phyloP scores from a whole-genome alignment of 2,329 filamentous ascomycete genomes.

The Didymella glomerata region DNA sequence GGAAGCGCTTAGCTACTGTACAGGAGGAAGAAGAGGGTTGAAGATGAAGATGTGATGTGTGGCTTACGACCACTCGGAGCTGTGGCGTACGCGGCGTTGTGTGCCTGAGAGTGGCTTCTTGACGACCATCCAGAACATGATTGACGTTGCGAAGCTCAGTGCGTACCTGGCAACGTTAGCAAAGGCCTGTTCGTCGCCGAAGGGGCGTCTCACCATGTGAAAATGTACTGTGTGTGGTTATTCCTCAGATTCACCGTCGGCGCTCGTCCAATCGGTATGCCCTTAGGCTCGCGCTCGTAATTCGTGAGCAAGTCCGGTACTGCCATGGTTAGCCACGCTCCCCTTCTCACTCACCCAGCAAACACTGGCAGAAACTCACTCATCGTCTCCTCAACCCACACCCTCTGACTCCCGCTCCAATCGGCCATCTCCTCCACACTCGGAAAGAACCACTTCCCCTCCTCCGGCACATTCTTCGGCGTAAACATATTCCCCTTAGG shows the following conservation, averaged over 20 bases:
- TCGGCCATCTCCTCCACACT: constrained; percentile 92
- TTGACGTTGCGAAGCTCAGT: constrained; percentile 80
- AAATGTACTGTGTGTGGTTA: constrained; percentile 98
- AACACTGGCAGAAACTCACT: constrained; percentile 62
- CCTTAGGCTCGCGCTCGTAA: constrained; percentile 78
- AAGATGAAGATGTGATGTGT: constrained; percentile 39
- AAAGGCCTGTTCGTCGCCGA: background rate
- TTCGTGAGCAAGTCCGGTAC: constrained; percentile 80
- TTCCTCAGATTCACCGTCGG: constrained; percentile 94
- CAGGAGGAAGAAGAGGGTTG: constrained; percentile 57
- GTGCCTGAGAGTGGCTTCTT: constrained; percentile 82
- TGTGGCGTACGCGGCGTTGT: constrained; percentile 76
- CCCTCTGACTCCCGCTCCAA: constrained; percentile 80
- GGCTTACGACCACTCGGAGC: constrained; percentile 72
- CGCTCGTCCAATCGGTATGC: constrained; percentile 86
- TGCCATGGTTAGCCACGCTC: constrained; percentile 53
- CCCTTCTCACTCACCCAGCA: too few species aligned
- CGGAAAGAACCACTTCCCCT: constrained; percentile 91
- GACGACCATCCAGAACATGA: constrained; percentile 97
- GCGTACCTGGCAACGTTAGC: constrained; percentile 73
- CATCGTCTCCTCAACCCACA: constrained; percentile 98
- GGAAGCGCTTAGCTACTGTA: constrained; percentile 54
- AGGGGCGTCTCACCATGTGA: constrained; percentile 79
- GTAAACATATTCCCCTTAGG: constrained; percentile 99
- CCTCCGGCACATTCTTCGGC: constrained; percentile 84